A percentile compares a stretch with the other conserved stretches of the same genome.
These are phyloP conservation scores for Coffea eugenioides DNA, from an alignment of 257 asterid genomes.

Conservation along the genomic window DNA sequence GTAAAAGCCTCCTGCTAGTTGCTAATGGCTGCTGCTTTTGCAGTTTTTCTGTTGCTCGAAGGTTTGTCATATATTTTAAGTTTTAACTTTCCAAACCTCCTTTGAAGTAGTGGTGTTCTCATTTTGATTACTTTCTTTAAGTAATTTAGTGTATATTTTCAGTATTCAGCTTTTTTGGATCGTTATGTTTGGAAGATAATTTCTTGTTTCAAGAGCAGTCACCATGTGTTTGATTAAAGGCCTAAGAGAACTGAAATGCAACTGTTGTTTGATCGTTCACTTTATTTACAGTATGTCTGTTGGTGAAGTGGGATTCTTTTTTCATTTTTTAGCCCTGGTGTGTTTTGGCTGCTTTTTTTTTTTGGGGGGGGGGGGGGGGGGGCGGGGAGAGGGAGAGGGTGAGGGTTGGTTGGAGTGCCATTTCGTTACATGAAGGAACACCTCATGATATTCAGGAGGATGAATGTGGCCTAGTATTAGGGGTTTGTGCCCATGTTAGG, in stretches of 20 bases:
- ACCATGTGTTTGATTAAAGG: slow-evolving; percentile 9
- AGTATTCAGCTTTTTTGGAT: not conserved
- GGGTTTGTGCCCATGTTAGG: not conserved
- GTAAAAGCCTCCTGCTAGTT: not conserved
- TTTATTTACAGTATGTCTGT: not conserved
- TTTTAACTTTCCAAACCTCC: not conserved
- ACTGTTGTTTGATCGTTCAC: not conserved
- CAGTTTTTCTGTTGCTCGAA: not conserved
- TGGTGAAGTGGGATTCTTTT: not conserved
- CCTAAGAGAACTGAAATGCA: not conserved
- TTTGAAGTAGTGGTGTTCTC: not conserved
- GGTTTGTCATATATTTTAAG: too few species aligned
- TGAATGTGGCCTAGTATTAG: not conserved
- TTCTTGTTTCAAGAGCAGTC: not conserved
- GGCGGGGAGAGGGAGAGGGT: too few species aligned
- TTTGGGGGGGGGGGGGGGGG: not conserved
- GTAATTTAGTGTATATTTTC: not conserved
- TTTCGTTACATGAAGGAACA: not conserved
- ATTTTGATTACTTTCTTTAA: not conserved
- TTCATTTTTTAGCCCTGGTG: too few species aligned
- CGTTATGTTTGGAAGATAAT: not conserved
- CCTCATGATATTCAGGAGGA: not conserved
- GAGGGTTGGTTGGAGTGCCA: not conserved
- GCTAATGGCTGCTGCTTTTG: not conserved
- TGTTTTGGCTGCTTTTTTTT: not conserved